phyloP scores from a whole-genome alignment of 1,284 basidiomycete species.

The Ustilago esculenta region DNA sequence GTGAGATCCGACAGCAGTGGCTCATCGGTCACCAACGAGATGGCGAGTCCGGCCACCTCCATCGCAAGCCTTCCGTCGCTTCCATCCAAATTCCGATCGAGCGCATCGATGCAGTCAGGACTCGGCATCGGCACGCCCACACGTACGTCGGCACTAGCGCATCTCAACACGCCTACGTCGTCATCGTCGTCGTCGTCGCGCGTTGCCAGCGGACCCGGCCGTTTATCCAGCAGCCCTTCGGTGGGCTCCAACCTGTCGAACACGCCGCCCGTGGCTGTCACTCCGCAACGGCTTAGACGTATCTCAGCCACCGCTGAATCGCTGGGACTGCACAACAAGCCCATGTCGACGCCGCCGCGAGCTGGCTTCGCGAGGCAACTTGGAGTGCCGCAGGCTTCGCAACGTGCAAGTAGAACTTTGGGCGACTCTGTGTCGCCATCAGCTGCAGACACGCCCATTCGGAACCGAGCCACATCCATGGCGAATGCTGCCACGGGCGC shows the following conservation, averaged over 20 bases:
- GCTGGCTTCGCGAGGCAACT: constrained; percentile 18
- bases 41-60: constrained; percentile 30
- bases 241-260: constrained; percentile 29
- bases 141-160: constrained; percentile 16
- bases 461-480: constrained; percentile 40
- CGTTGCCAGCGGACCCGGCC: constrained; percentile 34
- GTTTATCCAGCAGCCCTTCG: constrained; percentile 39
- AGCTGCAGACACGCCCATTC: constrained; percentile 19
- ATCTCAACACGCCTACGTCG: constrained; percentile 11
- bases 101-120: constrained; percentile 30
- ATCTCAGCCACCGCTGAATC: constrained; percentile 44
- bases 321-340: constrained; percentile 22
- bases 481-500: constrained; percentile 35
- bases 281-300: constrained; percentile 25
- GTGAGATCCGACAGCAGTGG: constrained; percentile 37
- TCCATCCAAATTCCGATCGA: constrained; percentile 21
- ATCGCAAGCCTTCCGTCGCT: constrained; percentile 29
- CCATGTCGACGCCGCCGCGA: constrained; percentile 32
- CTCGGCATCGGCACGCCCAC: constrained; percentile 42
- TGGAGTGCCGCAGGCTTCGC: constrained; percentile 15
- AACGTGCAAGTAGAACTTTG: constrained; percentile 4
- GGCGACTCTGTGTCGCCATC: constrained; percentile 22
- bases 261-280: constrained; percentile 35
- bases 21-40: constrained; percentile 28
- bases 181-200: constrained; percentile 28